Base-by-base conservation (phyloP, 768 basidiomycete genomes). In the Pisolithus albus region DNA sequence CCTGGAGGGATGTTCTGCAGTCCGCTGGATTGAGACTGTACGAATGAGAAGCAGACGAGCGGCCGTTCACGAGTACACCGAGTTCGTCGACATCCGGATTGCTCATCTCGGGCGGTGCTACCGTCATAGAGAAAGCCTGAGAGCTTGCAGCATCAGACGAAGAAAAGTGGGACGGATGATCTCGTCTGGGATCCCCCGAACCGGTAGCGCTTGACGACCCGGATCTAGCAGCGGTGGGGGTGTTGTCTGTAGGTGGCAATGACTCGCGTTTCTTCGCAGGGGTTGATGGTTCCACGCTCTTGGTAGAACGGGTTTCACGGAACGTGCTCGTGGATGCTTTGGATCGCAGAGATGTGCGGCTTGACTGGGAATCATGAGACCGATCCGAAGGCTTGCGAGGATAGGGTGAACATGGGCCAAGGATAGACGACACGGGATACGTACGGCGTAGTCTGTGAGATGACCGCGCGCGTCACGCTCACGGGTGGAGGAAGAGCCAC, bases 381-480 rank as follows among this genome's bases (percentile, higher is more conserved):
- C 44, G 54, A 23, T 54, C 54, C 2, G 57, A 46, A 24, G 51
- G 15, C 61, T 64, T 40, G 36, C 1, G 28, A 23, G 38, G 5
- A 47, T 30, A 32, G 55, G 16, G 52, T 37, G 5, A 53, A 24
- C 34, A 15, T 15, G 39, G 11, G 38, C 43, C 5, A 37, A 34
- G 5, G 18, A 41, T 26, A 3, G 19, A 41, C 10, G 15, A 18
- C 21, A 18, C 18, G 18, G 52, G 37, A 37, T 40, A 72, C 78
- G 52, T 57, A 81, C 82, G 59, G 62, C 64, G 52, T 65, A 70
- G 47, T 75, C 75, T 46, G 66, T 66, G 56, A 72, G 64, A 26
- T 58, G 46, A 43, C 64, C 62, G 49, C 55, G 57, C 7, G 57
- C 46, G 21, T 66, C 59, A 21, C 55, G 64, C 40, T 63, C 60